phyloP scores from a whole-genome alignment of 2,329 filamentous ascomycete species.

The Plenodomus lindquistii region DNA sequence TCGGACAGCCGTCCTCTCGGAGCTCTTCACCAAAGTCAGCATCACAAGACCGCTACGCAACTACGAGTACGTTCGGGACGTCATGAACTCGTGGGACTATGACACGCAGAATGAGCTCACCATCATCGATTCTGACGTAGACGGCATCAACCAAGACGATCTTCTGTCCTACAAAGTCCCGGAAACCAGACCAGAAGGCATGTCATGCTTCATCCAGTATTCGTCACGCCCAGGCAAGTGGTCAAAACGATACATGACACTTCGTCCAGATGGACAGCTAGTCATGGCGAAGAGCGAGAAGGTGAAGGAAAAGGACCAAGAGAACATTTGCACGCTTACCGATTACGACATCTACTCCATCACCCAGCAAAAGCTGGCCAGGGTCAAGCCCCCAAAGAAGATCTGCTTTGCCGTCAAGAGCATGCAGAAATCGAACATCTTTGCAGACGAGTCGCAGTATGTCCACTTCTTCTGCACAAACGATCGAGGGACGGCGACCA shows the following conservation, averaged over 20 bases:
- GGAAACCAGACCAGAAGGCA: constrained; percentile 64
- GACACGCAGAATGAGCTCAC: constrained; percentile 77
- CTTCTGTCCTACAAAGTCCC: constrained; percentile 70
- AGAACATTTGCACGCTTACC: constrained; percentile 78
- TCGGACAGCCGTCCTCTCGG: constrained; percentile 70
- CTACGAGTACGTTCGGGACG: constrained; percentile 83
- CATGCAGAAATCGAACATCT: constrained; percentile 84
- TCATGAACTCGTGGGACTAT: constrained; percentile 90
- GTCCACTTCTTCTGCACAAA: constrained; percentile 90
- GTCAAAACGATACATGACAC: constrained; percentile 80
- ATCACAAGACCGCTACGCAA: constrained; percentile 80
- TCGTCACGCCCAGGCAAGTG: constrained; percentile 83
- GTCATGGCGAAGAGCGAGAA: constrained; percentile 71
- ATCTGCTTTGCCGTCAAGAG: constrained; percentile 88
- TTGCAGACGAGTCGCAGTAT: constrained; percentile 80
- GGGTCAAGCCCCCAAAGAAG: constrained; percentile 82
- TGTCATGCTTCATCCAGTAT: constrained; percentile 74
- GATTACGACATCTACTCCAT: constrained; percentile 92
- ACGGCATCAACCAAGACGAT: constrained; percentile 58
- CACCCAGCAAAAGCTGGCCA: constrained; percentile 67
- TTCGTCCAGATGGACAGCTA: constrained; percentile 74
- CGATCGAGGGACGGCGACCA: constrained; percentile 66
- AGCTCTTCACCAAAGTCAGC: constrained; percentile 74
- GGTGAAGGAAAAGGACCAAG: constrained; percentile 61
- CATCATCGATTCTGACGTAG: constrained; percentile 63